phyloP scores from a whole-genome alignment of 2,329 filamentous ascomycete species.

The Cladophialophora psammophila region DNA sequence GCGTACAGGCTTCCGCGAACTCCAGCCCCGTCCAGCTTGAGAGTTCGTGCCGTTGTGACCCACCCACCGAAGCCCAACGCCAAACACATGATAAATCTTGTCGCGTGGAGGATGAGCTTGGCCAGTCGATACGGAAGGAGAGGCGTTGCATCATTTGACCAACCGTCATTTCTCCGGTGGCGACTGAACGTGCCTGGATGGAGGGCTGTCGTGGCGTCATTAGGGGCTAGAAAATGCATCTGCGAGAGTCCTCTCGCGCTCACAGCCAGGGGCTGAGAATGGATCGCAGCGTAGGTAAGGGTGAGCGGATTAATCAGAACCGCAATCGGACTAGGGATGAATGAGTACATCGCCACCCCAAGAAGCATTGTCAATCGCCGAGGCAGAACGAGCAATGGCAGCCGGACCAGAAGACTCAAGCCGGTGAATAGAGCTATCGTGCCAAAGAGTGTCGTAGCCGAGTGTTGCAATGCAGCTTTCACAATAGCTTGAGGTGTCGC shows the following conservation, averaged over 20 bases:
- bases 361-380: conserved; percentile 73
- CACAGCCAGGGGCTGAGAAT: conserved; percentile 79
- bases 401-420: conserved; percentile 77
- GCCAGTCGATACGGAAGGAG: conserved; percentile 89
- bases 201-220: conserved; percentile 74
- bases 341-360: conserved; percentile 75
- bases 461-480: conserved; percentile 79
- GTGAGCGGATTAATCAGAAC: conserved; percentile 90
- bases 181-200: conserved; percentile 50
- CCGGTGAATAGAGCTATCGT: conserved; percentile 90
- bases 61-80: conserved; percentile 94
- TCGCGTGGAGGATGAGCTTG: conserved; percentile 89
- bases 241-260: conserved; percentile 82
- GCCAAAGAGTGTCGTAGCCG: conserved; percentile 85
- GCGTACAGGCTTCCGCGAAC: conserved; percentile 86
- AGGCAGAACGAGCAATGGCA: conserved; percentile 85
- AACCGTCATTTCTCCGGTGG: conserved; percentile 38
- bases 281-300: conserved; percentile 91
- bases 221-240: conserved; percentile 78
- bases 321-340: conserved; percentile 84
- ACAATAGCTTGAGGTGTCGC: conserved; percentile 83
- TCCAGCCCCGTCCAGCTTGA: conserved; percentile 66
- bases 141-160: conserved; percentile 52
- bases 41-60: conserved; percentile 86
- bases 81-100: conserved; percentile 87